phyloP scores from a whole-genome alignment of 768 basidiomycete species.

The Gloeopeniophorella convolvens region DNA sequence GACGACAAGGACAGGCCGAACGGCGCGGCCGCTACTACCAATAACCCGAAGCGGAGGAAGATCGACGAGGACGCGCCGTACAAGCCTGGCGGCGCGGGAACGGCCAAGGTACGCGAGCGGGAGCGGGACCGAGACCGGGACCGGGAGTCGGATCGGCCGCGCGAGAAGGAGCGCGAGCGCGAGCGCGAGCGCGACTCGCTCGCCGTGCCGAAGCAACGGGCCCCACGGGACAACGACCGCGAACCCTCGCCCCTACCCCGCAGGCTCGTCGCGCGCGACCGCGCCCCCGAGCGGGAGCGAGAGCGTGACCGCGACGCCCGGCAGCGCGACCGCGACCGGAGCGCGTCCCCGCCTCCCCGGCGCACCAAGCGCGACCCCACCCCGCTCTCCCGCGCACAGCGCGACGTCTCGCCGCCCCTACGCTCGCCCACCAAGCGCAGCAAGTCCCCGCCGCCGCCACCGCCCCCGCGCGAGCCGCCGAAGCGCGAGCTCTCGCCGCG shows the following conservation, averaged over 20 bases:
- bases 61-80: constrained; percentile 18
- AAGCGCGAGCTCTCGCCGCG: constrained; percentile 19
- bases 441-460: constrained; percentile 10
- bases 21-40: neutral
- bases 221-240: constrained; percentile 37
- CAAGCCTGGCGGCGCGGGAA: constrained; percentile 11
- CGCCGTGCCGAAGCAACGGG: constrained; percentile 34
- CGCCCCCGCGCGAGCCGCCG: neutral
- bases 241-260: neutral
- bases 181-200: constrained; percentile 13
- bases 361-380: constrained; percentile 19
- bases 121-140: constrained; percentile 16
- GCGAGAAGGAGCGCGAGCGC: constrained; percentile 12
- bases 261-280: constrained; percentile 4
- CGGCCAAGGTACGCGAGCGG: constrained; percentile 16
- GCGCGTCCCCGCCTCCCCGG: constrained; percentile 4
- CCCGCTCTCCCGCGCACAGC: constrained; percentile 9
- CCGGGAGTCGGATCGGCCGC: constrained; percentile 11
- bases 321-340: constrained; percentile 13
- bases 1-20: constrained; percentile 21
- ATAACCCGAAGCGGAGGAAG: constrained; percentile 22
- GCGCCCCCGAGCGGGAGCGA: constrained; percentile 13
- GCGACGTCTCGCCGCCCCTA: constrained; percentile 12
- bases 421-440: constrained; percentile 10
- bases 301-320: constrained; percentile 13